These are phyloP conservation scores for Croton laevigatus DNA, from an alignment of 441 rosid species.

Conservation along the genomic window DNA sequence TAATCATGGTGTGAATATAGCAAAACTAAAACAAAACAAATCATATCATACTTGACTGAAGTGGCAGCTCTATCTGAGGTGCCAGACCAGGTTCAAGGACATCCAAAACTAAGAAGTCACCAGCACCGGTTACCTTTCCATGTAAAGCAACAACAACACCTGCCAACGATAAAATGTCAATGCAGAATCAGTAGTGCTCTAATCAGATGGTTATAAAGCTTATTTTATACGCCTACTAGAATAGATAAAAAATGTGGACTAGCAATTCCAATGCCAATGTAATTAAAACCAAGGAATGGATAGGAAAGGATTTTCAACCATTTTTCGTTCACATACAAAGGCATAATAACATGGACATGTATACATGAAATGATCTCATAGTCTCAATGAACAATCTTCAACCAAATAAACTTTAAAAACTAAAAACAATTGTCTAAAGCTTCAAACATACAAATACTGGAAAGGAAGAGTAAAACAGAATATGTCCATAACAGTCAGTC, in stretches of 20 bases:
- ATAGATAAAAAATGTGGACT: background rate
- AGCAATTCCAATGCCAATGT: conserved; percentile 6
- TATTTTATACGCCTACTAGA: background rate
- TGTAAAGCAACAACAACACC: conserved; percentile 79
- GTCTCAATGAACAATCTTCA: background rate
- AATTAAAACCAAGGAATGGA: background rate
- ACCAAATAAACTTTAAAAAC: background rate
- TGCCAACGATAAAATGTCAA: conserved; percentile 32
- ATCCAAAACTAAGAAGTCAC: conserved; percentile 76
- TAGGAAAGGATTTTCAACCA: background rate
- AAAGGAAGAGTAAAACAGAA: background rate
- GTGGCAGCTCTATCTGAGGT: conserved; percentile 62
- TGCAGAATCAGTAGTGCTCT: conserved; percentile 12
- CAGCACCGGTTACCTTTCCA: conserved; percentile 85
- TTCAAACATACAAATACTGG: background rate
- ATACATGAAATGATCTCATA: background rate
- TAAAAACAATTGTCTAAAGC: background rate
- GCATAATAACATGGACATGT: background rate
- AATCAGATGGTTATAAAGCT: conserved; percentile 9
- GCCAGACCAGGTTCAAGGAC: conserved; percentile 87
- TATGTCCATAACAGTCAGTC: background rate
- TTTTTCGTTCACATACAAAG: background rate
- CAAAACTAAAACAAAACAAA: conserved; percentile 17
- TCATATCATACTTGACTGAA: conserved; percentile 46
- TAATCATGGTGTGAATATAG: conserved; percentile 7